Evolutionary conservation across 2,329 filamentous ascomycete species (phyloP).

Genomic region (Xylariaceae sp.): DNA sequence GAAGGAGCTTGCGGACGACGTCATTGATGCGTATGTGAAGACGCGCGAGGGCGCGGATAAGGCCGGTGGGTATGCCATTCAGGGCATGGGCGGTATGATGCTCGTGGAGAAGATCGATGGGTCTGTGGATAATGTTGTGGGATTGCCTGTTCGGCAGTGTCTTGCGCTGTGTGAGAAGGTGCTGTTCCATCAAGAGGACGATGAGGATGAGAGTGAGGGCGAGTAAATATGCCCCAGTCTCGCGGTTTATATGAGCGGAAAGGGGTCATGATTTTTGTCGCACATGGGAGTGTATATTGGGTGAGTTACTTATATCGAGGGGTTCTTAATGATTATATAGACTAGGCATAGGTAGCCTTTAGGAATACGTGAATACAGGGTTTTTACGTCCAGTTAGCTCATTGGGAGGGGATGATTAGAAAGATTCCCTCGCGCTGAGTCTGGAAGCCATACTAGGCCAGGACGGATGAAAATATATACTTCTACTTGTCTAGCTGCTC

Average conservation of each 20-base stretch:
- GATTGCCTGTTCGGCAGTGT: conserved; percentile 73
- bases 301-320: no score
- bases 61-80: conserved; percentile 91
- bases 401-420: background rate
- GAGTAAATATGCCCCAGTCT: conserved; percentile 7
- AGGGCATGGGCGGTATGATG: conserved; percentile 80
- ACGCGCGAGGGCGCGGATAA: conserved; percentile 94
- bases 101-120: conserved; percentile 87
- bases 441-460: background rate
- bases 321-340: background rate
- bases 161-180: conserved; percentile 82
- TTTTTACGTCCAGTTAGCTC: background rate
- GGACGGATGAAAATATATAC: background rate
- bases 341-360: background rate
- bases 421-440: background rate
- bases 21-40: conserved; percentile 71
- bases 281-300: background rate
- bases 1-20: conserved; percentile 61
- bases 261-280: no score
- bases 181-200: conserved; percentile 67
- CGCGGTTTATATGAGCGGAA: no score
- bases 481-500: background rate
- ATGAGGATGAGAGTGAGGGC: conserved; percentile 27
- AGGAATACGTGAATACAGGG: background rate
- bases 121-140: conserved; percentile 88